Conservation (phyloP, 331 rosid genomes). For the Telfairia occidentalis region DNA sequence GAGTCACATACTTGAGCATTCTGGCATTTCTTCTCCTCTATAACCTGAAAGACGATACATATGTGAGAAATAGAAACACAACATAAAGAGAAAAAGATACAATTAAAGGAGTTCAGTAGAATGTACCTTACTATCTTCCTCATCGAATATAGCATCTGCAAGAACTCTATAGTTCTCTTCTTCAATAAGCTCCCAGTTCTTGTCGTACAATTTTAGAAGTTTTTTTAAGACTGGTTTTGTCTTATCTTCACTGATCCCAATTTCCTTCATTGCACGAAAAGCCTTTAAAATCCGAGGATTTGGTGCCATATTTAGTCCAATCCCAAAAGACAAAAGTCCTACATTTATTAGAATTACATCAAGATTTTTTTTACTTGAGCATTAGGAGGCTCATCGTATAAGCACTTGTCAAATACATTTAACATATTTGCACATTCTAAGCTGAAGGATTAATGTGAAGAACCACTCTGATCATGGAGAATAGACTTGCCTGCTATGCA, state of each 20-base stretch:
- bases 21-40: constrained; percentile 23
- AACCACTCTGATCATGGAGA: background rate
- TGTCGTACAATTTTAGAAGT: constrained; percentile 61
- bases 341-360: constrained; percentile 2
- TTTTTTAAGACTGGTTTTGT: constrained; percentile 70
- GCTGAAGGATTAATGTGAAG: background rate
- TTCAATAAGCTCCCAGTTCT: constrained; percentile 84
- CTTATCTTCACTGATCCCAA: constrained; percentile 54
- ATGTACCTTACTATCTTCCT: constrained; percentile 50
- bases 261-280: constrained; percentile 53
- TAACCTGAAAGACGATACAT: constrained; percentile 27
- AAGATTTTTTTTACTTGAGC: background rate
- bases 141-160: constrained; percentile 79
- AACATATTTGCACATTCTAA: background rate
- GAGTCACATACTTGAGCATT: constrained; percentile 19
- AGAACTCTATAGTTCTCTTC: constrained; percentile 80
- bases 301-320: constrained; percentile 44
- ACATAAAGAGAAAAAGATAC: background rate
- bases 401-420: background rate
- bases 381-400: background rate
- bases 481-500: constrained; percentile 1
- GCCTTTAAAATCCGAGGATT: constrained; percentile 50
- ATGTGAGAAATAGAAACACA: background rate
- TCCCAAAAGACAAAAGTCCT: constrained; percentile 18
- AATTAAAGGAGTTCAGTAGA: background rate